These are phyloP conservation scores for Phaeosphaeria sp. DNA, from an alignment of 2,329 filamentous ascomycete species.

Conservation along the genomic window DNA sequence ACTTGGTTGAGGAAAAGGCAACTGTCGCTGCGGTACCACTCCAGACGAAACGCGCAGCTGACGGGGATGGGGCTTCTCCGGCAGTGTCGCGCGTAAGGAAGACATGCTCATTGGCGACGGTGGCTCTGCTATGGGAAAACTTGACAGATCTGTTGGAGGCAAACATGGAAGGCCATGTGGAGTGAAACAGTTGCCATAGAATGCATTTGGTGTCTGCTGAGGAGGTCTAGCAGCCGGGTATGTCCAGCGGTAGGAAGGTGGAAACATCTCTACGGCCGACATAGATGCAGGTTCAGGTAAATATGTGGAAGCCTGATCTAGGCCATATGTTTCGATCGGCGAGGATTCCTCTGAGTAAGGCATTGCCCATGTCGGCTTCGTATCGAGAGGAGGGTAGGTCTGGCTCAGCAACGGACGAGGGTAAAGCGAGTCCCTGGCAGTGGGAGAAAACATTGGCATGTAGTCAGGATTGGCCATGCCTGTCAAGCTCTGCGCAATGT, in stretches of 20 bases:
- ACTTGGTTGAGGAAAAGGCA: slow-evolving; percentile 42
- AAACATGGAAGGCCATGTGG: slow-evolving; percentile 24
- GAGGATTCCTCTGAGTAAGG: slow-evolving; percentile 38
- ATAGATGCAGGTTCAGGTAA: slow-evolving; percentile 21
- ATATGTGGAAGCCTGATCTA: slow-evolving; percentile 29
- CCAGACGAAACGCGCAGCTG: slow-evolving; percentile 19
- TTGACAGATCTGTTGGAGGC: slow-evolving; percentile 15
- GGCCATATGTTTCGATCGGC: slow-evolving; percentile 33
- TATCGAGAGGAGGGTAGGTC: slow-evolving; percentile 26
- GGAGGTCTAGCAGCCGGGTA: slow-evolving; percentile 15
- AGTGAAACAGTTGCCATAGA: slow-evolving; percentile 29
- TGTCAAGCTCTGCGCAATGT: slow-evolving; percentile 22
- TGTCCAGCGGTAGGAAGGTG: slow-evolving; percentile 27
- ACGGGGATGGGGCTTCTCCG: slow-evolving; percentile 29
- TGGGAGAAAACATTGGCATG: slow-evolving; percentile 29
- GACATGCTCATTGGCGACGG: slow-evolving; percentile 41
- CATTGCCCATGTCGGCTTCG: slow-evolving; percentile 33
- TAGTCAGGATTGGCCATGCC: slow-evolving; percentile 24
- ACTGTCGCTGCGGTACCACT: slow-evolving; percentile 31
- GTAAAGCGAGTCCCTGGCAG: slow-evolving; percentile 14
- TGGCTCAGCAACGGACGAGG: slow-evolving; percentile 16
- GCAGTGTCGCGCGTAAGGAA: slow-evolving; percentile 35
- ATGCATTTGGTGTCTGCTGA: slow-evolving; percentile 16
- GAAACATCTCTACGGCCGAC: slow-evolving; percentile 18
- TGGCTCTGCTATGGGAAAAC: slow-evolving; percentile 18